These are phyloP conservation scores for Asterophora parasitica DNA, from an alignment of 768 basidiomycete species.

Conservation along the genomic window DNA sequence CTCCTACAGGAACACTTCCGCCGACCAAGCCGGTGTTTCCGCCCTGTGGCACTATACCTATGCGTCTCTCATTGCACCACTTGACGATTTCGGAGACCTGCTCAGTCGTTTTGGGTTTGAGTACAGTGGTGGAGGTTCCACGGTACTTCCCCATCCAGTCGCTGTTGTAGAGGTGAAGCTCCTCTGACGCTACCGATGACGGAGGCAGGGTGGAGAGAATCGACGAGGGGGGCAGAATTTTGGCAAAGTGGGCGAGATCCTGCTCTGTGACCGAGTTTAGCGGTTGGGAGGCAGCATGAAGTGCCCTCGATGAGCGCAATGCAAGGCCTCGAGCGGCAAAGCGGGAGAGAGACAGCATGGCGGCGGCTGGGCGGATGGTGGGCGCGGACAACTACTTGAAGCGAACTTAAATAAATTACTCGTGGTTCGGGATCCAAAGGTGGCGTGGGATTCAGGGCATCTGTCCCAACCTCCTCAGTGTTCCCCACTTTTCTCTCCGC, in stretches of 20 bases:
- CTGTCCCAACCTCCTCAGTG: neutral
- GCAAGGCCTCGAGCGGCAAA: slow-evolving; percentile 17
- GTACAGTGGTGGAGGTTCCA: slow-evolving; percentile 78
- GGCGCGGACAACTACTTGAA: neutral
- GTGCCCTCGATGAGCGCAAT: slow-evolving; percentile 13
- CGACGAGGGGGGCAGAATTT: slow-evolving; percentile 55
- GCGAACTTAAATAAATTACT: neutral
- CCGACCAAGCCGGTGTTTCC: slow-evolving; percentile 98
- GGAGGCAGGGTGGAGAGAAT: slow-evolving; percentile 67
- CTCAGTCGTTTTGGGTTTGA: slow-evolving; percentile 83
- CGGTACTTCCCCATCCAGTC: slow-evolving; percentile 98
- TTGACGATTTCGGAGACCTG: slow-evolving; percentile 87
- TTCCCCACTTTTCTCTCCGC: slow-evolving; percentile 10
- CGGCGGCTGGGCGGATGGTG: neutral
- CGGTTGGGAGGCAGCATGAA: slow-evolving; percentile 20
- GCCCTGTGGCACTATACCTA: slow-evolving; percentile 95
- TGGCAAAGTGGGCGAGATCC: slow-evolving; percentile 66
- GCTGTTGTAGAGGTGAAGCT: slow-evolving; percentile 75
- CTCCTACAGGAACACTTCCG: slow-evolving; percentile 82
- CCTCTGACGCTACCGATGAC: slow-evolving; percentile 41
- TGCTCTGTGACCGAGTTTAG: slow-evolving; percentile 48
- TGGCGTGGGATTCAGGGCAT: slow-evolving; percentile 19
- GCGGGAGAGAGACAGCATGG: slow-evolving; percentile 17
- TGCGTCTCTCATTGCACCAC: slow-evolving; percentile 75
- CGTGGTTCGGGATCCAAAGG: slow-evolving; percentile 5